Evolutionary conservation across 441 rosid genomes (phyloP), one percentile per base, ranked within the genome.

Genomic region (Populus hybrid): DNA sequence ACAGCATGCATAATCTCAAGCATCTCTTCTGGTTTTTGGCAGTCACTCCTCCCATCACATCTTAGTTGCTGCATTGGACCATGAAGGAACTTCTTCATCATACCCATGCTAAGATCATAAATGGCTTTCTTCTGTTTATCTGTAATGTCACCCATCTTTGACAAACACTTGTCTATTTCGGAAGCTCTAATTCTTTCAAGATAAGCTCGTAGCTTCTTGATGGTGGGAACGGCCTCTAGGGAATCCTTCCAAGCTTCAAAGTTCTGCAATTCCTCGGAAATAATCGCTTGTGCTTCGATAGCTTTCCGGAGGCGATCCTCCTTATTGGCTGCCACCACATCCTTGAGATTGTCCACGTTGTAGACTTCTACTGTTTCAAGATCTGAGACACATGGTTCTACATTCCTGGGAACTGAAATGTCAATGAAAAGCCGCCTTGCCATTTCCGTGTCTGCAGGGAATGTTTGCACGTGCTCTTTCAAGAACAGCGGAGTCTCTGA

Each of bases 1-100:
- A 93, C 87, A 9, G 96, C 96, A 67, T 91, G 93, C 97, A 91
- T 93, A 68, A 84, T 90, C 83, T 88, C 94, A 8, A 93, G 89
- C n/a, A 88, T 88, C 86, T 90, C 97, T 20, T 71, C 86, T 45
- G 91, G 88, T 29, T 89, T 86, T 72, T 92, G 87, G 66, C 88
- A 82, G 45, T 88, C 93, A 14, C 70, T 85, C 61, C 53, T 21
- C 18, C 87, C 90, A 76, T 93, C 97, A 11, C 91, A 85, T 86
- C 97, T 89, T 80, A 93, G 82, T 81, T 93, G 97, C 83, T 91
- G 90, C 97, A 91, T 91, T 59, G 97, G 97, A 68, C 97, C 97
- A 3, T 91, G 97, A 10, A 93, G 88, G 74, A 91, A 84, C 85
- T 88, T 93, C 83, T 87, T 91, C 80, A 89, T 82, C 31, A 91